Conservation (phyloP, 371 early-diverging fungal species). For the Apophysomyces elegans region DNA sequence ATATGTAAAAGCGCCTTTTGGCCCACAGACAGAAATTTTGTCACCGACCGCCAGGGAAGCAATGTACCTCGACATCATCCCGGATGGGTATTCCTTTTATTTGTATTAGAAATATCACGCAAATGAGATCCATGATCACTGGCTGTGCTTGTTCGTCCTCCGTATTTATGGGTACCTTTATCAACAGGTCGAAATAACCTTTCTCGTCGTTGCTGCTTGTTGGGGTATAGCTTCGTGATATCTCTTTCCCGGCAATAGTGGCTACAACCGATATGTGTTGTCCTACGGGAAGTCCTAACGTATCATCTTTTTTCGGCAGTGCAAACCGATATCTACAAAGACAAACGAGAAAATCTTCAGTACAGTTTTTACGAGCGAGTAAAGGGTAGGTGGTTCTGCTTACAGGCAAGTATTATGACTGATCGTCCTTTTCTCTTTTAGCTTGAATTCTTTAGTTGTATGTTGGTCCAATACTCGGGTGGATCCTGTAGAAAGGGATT, state of each 20-base stretch:
- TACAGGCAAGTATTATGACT: slow-evolving; percentile 81
- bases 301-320: slow-evolving; percentile 60
- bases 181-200: slow-evolving; percentile 85
- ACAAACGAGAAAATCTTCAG: neutral
- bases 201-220: slow-evolving; percentile 73
- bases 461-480: slow-evolving; percentile 57
- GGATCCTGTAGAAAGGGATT: slow-evolving; percentile 17
- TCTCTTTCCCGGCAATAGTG: slow-evolving; percentile 74
- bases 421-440: slow-evolving; percentile 67
- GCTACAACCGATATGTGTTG: slow-evolving; percentile 87
- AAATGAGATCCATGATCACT: too few species aligned
- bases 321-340: slow-evolving; percentile 77
- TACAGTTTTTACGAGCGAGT: neutral
- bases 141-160: too few species aligned
- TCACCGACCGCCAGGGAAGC: slow-evolving; percentile 73
- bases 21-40: slow-evolving; percentile 75
- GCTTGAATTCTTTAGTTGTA: slow-evolving; percentile 71
- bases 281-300: slow-evolving; percentile 84
- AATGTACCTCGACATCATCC: slow-evolving; percentile 76
- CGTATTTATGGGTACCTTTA: slow-evolving; percentile 68
- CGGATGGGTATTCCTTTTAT: slow-evolving; percentile 75
- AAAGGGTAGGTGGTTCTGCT: slow-evolving; percentile 12
- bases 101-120: too few species aligned
- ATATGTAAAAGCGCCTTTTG: slow-evolving; percentile 89
- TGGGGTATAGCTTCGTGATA: slow-evolving; percentile 91